Percentiles rank a stretch among this genome's conserved stretches.
Evolutionary conservation across 2,329 filamentous ascomycete species (phyloP).

Genomic region (Colletotrichum sp.): DNA sequence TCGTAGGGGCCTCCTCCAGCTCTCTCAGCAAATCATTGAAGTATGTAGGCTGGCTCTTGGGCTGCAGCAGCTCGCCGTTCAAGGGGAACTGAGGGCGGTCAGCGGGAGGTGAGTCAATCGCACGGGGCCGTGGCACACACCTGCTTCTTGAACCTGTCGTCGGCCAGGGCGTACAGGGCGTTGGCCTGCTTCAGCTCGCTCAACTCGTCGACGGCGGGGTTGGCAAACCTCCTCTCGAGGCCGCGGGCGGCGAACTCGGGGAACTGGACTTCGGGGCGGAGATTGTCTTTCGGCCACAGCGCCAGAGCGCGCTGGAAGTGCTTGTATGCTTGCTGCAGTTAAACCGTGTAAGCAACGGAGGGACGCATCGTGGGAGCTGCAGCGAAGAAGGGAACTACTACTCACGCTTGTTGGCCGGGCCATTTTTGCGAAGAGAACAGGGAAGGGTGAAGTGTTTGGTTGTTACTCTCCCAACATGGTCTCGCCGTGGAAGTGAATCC

Average conservation of each 20-base stretch:
- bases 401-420: slow-evolving; percentile 25
- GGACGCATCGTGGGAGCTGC: not conserved
- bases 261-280: slow-evolving; percentile 68
- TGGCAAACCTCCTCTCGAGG: slow-evolving; percentile 38
- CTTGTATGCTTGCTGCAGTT: slow-evolving; percentile 44
- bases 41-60: slow-evolving; percentile 68
- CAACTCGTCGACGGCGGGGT: slow-evolving; percentile 40
- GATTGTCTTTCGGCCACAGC: slow-evolving; percentile 67
- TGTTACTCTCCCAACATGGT: slow-evolving; percentile 1
- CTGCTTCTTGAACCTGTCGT: slow-evolving; percentile 62
- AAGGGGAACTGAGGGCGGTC: slow-evolving; percentile 32
- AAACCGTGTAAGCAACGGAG: slow-evolving; percentile 2
- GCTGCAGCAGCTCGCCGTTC: slow-evolving; percentile 56
- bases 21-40: slow-evolving; percentile 66
- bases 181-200: slow-evolving; percentile 62
- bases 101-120: not conserved
- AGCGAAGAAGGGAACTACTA: not conserved
- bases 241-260: slow-evolving; percentile 58
- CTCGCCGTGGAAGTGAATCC: not conserved
- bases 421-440: slow-evolving; percentile 17
- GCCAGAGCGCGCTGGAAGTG: slow-evolving; percentile 56
- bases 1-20: slow-evolving; percentile 65
- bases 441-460: not conserved
- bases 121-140: slow-evolving; percentile 37
- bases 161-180: slow-evolving; percentile 62